Conservation (phyloP, 345 rosid species). For the Brassica cretica region DNA sequence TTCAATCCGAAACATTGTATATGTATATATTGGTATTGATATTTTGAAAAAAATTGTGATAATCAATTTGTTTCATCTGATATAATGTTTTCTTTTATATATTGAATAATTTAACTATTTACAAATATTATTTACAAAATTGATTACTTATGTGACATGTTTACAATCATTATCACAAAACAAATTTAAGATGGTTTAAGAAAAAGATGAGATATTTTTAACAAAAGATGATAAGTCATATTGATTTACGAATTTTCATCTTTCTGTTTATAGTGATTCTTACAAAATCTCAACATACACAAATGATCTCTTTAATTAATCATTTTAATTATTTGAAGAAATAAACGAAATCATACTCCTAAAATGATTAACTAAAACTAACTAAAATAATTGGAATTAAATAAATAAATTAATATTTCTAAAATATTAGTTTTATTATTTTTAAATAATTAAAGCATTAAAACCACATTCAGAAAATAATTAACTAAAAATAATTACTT, state of each 20-base stretch:
- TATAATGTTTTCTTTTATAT: neutral
- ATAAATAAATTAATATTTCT: too few species aligned
- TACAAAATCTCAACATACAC: neutral
- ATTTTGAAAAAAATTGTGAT: too few species aligned
- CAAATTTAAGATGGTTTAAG: neutral
- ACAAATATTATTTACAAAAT: too few species aligned
- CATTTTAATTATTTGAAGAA: too few species aligned
- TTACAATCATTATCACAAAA: neutral
- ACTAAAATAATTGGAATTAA: neutral
- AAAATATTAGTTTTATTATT: too few species aligned
- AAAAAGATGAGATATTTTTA: neutral
- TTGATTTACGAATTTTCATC: too few species aligned
- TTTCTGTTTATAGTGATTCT: too few species aligned
- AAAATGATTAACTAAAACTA: neutral
- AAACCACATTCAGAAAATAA: too few species aligned
- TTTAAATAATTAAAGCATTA: too few species aligned
- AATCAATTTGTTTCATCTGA: neutral
- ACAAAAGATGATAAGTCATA: neutral
- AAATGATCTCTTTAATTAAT: neutral
- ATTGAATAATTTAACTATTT: neutral
- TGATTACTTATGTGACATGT: neutral
- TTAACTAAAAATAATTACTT: too few species aligned
- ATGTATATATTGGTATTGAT: too few species aligned
- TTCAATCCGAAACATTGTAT: too few species aligned
- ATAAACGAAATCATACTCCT: neutral